These are phyloP conservation scores for Tillandsia leiboldiana DNA, from an alignment of 176 grass and related monocot species.

Conservation along the genomic window DNA sequence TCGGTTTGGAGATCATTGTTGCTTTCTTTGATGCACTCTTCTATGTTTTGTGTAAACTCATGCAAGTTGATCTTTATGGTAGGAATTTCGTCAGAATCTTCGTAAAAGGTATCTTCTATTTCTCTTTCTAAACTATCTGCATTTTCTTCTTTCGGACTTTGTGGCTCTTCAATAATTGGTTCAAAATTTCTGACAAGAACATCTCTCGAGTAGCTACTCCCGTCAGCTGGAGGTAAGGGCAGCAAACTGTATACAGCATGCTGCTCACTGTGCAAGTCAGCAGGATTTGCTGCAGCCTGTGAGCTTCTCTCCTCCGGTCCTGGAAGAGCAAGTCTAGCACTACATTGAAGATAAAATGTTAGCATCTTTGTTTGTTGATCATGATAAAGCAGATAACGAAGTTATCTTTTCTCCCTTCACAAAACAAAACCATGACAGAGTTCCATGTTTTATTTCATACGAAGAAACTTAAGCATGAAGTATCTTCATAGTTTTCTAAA, in stretches of 20 bases:
- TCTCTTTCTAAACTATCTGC: slow-evolving; percentile 32
- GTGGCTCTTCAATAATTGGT: slow-evolving; percentile 88
- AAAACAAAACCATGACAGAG: too few relatives aligned
- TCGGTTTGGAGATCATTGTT: slow-evolving; percentile 42
- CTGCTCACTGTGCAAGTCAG: slow-evolving; percentile 28
- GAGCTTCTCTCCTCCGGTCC: slow-evolving; percentile 48
- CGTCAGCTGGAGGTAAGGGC: slow-evolving; percentile 25
- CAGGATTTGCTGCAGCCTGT: slow-evolving; percentile 26
- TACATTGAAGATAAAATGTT: slow-evolving; percentile 26
- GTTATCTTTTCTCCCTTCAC: too few relatives aligned
- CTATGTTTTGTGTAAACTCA: slow-evolving; percentile 66
- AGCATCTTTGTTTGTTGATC: background rate
- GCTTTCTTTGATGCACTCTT: slow-evolving; percentile 55
- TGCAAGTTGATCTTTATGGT: slow-evolving; percentile 76
- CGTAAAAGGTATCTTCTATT: slow-evolving; percentile 59
- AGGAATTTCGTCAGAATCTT: slow-evolving; percentile 74
- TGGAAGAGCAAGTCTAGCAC: slow-evolving; percentile 76
- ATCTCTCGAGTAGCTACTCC: slow-evolving; percentile 17
- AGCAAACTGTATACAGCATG: slow-evolving; percentile 14
- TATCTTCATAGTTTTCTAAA: too few relatives aligned
- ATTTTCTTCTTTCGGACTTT: slow-evolving; percentile 51
- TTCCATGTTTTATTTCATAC: too few relatives aligned
- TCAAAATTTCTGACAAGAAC: slow-evolving; percentile 33
- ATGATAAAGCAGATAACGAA: too few relatives aligned
- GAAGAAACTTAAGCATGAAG: too few relatives aligned